phyloP scores from a whole-genome alignment of 169 alveolate genomes.

The Plasmodium gaboni region DNA sequence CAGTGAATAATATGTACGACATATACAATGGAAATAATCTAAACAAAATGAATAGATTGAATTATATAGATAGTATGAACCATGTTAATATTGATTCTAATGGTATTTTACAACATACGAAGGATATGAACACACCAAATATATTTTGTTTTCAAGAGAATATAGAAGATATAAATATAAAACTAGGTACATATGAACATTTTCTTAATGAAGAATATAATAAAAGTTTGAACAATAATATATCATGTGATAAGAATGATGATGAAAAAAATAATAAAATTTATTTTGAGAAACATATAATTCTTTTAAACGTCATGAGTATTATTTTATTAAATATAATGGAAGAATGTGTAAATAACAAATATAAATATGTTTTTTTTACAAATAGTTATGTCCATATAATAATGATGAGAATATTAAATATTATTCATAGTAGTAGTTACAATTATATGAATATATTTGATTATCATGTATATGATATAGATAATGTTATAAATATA shows the following conservation, averaged over 20 bases:
- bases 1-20: neutral
- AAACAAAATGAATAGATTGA: too few species aligned
- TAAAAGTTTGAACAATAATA: neutral
- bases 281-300: neutral
- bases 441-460: neutral
- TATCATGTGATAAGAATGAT: neutral
- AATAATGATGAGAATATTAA: constrained; percentile 44
- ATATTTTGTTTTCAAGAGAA: too few species aligned
- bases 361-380: constrained; percentile 44
- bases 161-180: too few species aligned
- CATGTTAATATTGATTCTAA: too few species aligned
- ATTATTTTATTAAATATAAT: constrained; percentile 30
- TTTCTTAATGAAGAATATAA: too few species aligned
- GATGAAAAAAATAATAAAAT: neutral
- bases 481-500: neutral
- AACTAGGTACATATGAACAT: too few species aligned
- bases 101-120: too few species aligned
- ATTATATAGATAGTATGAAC: too few species aligned
- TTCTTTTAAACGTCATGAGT: constrained; percentile 25
- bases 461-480: neutral
- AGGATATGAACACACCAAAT: too few species aligned
- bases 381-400: constrained; percentile 22
- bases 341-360: constrained; percentile 31
- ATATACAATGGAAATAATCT: neutral
- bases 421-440: neutral